Evolutionary conservation across 768 basidiomycete genomes (phyloP).

Genomic region (Tephrocybe sp.): DNA sequence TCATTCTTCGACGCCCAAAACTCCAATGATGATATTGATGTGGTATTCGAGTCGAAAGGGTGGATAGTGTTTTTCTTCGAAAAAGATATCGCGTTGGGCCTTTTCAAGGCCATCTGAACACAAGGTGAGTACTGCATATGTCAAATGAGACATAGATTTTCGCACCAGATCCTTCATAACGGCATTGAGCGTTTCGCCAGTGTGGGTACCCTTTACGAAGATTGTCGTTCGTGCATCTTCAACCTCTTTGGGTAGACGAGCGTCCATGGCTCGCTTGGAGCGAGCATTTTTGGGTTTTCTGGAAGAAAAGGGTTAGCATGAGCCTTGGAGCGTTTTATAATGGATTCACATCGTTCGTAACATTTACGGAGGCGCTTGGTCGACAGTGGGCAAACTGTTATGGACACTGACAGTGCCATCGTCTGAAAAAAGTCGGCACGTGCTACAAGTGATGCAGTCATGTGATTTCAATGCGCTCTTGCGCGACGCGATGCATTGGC

Average conservation of each 20-base stretch:
- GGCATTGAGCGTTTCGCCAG: slow-evolving; percentile 73
- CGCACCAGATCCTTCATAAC: slow-evolving; percentile 87
- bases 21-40: slow-evolving; percentile 61
- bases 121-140: background rate
- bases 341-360: slow-evolving; percentile 11
- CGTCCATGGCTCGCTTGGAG: slow-evolving; percentile 85
- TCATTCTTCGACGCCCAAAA: slow-evolving; percentile 97
- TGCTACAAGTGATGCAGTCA: background rate
- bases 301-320: background rate
- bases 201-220: slow-evolving; percentile 86
- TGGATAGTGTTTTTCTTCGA: slow-evolving; percentile 89
- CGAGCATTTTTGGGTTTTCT: slow-evolving; percentile 95
- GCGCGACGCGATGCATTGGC: too few species aligned
- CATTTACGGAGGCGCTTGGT: slow-evolving; percentile 2
- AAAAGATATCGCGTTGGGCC: slow-evolving; percentile 87
- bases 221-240: slow-evolving; percentile 86
- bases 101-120: slow-evolving; percentile 88
- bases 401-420: too few species aligned
- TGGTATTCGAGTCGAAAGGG: slow-evolving; percentile 79
- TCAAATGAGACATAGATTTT: background rate
- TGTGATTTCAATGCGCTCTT: background rate
- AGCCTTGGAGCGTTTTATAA: background rate
- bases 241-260: slow-evolving; percentile 84
- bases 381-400: background rate
- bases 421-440: slow-evolving; percentile 1